These are phyloP conservation scores for Penicillium verhagenii DNA, from an alignment of 495 filamentous ascomycete species.

Conservation along the genomic window DNA sequence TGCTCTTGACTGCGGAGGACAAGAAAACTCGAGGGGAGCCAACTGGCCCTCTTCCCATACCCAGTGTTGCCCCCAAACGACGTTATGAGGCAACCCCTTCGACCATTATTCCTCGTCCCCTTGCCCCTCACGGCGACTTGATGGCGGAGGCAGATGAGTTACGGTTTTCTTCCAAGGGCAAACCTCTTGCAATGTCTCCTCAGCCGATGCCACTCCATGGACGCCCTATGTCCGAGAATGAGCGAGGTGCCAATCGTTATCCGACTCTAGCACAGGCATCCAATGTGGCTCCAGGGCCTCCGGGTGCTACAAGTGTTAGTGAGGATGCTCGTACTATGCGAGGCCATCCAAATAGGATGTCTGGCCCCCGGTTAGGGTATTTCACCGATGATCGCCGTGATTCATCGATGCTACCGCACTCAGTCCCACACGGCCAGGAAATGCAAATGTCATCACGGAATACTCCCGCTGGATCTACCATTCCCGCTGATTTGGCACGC, in stretches of 20 bases:
- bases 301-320: constrained; percentile 23
- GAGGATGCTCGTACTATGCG: constrained; percentile 37
- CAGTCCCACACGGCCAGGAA: constrained; percentile 31
- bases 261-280: constrained; percentile 47
- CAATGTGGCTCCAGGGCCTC: constrained; percentile 28
- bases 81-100: constrained; percentile 55
- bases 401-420: constrained; percentile 30
- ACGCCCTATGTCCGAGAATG: constrained; percentile 34
- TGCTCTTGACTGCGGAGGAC: constrained; percentile 67
- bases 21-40: constrained; percentile 70
- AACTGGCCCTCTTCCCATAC: constrained; percentile 62
- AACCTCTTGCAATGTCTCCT: constrained; percentile 31
- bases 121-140: constrained; percentile 58
- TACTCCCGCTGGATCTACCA: constrained; percentile 20
- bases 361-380: constrained; percentile 44
- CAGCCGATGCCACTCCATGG: constrained; percentile 33
- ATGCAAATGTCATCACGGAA: constrained; percentile 33
- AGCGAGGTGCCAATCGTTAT: constrained; percentile 38
- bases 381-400: constrained; percentile 48
- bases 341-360: constrained; percentile 28
- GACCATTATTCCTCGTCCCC: constrained; percentile 55
- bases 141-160: constrained; percentile 54
- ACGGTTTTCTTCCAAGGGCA: constrained; percentile 45
- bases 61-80: constrained; percentile 58
- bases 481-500: constrained; percentile 34